Evolutionary conservation across 176 grass and related monocot genomes (phyloP), one percentile per base, ranked within the genome.

Genomic region (Juncus inflexus): DNA sequence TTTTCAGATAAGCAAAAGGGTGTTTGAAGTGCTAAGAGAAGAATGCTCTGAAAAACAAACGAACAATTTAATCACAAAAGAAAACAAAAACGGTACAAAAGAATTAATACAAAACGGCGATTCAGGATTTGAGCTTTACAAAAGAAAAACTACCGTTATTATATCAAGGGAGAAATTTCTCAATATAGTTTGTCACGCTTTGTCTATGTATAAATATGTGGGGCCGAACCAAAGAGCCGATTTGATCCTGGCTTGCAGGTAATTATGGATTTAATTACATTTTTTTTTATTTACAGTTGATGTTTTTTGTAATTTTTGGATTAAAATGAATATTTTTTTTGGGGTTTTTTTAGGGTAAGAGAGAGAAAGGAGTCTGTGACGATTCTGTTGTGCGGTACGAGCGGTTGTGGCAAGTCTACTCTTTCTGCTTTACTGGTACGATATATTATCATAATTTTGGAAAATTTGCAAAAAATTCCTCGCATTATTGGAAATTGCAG

Each of bases 331-430:
- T 74, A 6, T 39, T 52, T 51, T 5, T 64, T 7, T 50, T 58
- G 70, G 6, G 38, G n/a, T n/a, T 72, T 55, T 11, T 52, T 54
- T 66, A 96, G 91, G 78, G 80, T 90, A 72, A 78, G 87, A 50
- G 91, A 96, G 83, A 80, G 70, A 53, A 90, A 90, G 73, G 84
- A 96, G 66, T 96, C 91, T 0, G 70, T 96, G 9, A 90, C 91
- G 12, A 69, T 96, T 85, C 86, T 96, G 42, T 83, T 96, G 62
- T 96, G 91, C 2, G 87, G 91, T 73, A 90, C 91, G 65, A 96
- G 87, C 80, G 91, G 91, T 9, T 96, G 91, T 36, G 91, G 91
- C 78, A 96, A 96, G 62, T 90, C 91, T 50, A 96, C 91, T 40
- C 84, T 96, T 75, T 96, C 91, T 16, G 78, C 91, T 52, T 76